Evolutionary conservation across 148 eudicot species (phyloP).

Genomic region (Silene uniflora): DNA sequence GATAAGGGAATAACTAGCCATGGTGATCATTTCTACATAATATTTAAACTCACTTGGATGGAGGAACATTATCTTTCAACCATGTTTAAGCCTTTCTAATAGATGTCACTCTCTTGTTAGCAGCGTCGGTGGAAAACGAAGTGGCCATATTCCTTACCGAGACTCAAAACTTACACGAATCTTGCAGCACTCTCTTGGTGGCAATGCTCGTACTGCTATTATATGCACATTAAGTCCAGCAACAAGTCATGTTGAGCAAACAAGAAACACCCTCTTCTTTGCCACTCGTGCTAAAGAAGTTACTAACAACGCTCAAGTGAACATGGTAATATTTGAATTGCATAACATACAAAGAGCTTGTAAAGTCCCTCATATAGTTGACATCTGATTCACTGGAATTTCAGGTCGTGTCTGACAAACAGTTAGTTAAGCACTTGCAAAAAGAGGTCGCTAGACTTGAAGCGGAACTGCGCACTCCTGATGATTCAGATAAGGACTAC

Average conservation of each 20-base stretch:
- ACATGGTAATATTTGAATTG: conserved; percentile 50
- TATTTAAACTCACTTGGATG: neutral
- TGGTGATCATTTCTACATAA: neutral
- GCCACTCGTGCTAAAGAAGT: conserved; percentile 97
- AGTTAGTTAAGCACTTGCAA: conserved; percentile 86
- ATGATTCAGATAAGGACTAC: conserved; percentile 66
- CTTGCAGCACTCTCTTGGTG: conserved; percentile 88
- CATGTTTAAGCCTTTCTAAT: neutral
- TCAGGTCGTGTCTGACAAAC: conserved; percentile 92
- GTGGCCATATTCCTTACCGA: conserved; percentile 83
- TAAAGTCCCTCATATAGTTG: neutral
- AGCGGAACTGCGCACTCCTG: conserved; percentile 84
- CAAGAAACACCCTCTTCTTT: conserved; percentile 72
- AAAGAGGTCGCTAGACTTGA: conserved; percentile 92
- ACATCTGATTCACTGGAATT: neutral
- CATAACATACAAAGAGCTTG: neutral
- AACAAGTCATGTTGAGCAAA: conserved; percentile 73
- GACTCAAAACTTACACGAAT: conserved; percentile 96
- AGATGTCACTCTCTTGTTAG: conserved; percentile 14
- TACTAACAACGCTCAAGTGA: conserved; percentile 85
- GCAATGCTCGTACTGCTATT: conserved; percentile 94
- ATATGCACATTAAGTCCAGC: conserved; percentile 97
- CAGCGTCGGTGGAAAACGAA: conserved; percentile 81
- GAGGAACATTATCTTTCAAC: neutral
- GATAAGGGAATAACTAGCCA: neutral